Conservation (phyloP, 208 protist species). For the Acanthamoeba healyi region DNA sequence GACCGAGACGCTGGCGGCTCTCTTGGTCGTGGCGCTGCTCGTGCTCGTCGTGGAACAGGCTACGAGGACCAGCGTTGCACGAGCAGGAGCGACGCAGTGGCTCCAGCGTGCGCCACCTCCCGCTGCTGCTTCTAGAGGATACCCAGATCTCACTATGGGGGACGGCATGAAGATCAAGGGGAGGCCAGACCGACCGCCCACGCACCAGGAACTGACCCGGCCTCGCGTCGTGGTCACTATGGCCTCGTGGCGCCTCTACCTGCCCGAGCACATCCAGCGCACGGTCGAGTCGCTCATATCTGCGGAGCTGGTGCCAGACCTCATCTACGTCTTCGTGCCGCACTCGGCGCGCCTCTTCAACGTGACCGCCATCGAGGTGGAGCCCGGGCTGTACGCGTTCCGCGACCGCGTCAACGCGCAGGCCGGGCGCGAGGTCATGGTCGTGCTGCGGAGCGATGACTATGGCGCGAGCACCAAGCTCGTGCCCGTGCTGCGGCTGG, state of each 20-base stretch:
- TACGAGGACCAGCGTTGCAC: too few species aligned
- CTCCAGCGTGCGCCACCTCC: too few species aligned
- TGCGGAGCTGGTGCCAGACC: background rate
- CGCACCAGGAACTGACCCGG: background rate
- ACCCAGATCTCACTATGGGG: too few species aligned
- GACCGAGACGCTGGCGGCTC: too few species aligned
- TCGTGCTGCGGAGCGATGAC: background rate
- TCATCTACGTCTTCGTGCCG: background rate
- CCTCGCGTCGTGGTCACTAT: background rate
- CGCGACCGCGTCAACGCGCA: background rate
- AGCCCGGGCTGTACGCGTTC: background rate
- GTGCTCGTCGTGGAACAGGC: too few species aligned
- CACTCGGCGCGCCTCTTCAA: background rate
- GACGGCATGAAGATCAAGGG: too few species aligned
- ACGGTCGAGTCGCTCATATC: background rate
- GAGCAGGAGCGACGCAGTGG: too few species aligned
- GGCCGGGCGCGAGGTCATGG: background rate
- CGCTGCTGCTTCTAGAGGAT: too few species aligned
- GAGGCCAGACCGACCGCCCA: too few species aligned
- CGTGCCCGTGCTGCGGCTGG: background rate
- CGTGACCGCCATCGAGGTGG: background rate
- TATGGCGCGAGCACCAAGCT: background rate
- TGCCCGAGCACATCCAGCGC: background rate
- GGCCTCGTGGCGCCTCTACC: background rate
- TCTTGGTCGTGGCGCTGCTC: too few species aligned